phyloP scores from a whole-genome alignment of 352 stramenopile species.

The Phytophthora aleatoria region DNA sequence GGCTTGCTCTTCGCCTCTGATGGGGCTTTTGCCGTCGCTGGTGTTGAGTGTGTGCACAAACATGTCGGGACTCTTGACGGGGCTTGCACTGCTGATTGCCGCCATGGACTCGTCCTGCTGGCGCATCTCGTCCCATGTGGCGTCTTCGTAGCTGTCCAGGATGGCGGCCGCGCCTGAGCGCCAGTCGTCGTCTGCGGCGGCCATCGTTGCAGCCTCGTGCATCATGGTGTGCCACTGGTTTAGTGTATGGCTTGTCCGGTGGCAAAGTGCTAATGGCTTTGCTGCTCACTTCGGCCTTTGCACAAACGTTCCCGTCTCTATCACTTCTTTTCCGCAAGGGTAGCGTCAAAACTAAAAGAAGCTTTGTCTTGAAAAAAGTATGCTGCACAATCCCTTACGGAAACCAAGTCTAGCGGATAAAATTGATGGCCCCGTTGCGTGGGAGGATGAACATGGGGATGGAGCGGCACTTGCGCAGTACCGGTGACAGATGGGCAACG shows the following conservation, averaged over 20 bases:
- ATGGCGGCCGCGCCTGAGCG: slow-evolving; percentile 20
- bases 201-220: slow-evolving; percentile 12
- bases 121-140: slow-evolving; percentile 27
- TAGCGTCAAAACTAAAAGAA: slow-evolving; percentile 17
- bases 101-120: slow-evolving; percentile 12
- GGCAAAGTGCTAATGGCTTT: slow-evolving; percentile 23
- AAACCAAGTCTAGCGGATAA: background rate
- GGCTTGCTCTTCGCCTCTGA: slow-evolving; percentile 18
- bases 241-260: background rate
- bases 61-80: slow-evolving; percentile 17
- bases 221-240: slow-evolving; percentile 13
- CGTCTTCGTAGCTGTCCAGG: slow-evolving; percentile 25
- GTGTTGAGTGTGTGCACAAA: slow-evolving; percentile 17
- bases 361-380: slow-evolving; percentile 13
- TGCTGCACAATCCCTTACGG: slow-evolving; percentile 21
- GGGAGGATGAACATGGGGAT: slow-evolving; percentile 19
- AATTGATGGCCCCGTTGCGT: slow-evolving; percentile 1
- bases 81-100: slow-evolving; percentile 19
- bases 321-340: background rate
- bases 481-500: background rate
- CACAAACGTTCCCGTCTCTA: background rate
- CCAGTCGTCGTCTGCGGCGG: slow-evolving; percentile 19
- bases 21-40: slow-evolving; percentile 17
- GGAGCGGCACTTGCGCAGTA: background rate
- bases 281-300: slow-evolving; percentile 24